These are phyloP conservation scores for Aspergillus tamarii DNA, from an alignment of 2,329 filamentous ascomycete genomes.

Conservation along the genomic window DNA sequence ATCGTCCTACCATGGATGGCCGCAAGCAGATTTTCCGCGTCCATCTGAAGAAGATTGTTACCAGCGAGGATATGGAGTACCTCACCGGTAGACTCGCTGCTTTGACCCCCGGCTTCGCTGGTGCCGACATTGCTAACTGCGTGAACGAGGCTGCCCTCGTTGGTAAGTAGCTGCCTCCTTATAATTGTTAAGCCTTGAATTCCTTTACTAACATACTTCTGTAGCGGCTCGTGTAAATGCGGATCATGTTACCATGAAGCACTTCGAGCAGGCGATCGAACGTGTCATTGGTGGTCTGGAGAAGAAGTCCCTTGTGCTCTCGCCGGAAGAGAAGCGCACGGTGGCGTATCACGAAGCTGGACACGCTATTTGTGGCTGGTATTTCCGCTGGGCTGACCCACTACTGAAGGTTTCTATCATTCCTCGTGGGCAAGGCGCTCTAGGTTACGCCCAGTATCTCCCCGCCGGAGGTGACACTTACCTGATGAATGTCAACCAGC, in stretches of 20 bases:
- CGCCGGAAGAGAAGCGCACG: constrained; percentile 89
- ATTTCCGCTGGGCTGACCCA: constrained; percentile 92
- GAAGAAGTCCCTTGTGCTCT: constrained; percentile 94
- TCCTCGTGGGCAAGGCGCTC: constrained; percentile 86
- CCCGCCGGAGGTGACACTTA: constrained; percentile 82
- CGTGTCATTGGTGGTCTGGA: constrained; percentile 94
- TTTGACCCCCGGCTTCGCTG: constrained; percentile 93
- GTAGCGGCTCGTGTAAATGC: constrained; percentile 82
- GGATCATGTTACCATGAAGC: constrained; percentile 77
- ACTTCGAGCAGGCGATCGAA: constrained; percentile 98
- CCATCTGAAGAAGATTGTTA: constrained; percentile 92
- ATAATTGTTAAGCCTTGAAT: not conserved
- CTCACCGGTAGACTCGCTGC: constrained; percentile 87
- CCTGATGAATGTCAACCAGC: constrained; percentile 90
- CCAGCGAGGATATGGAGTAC: constrained; percentile 84
- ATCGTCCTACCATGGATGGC: constrained; percentile 94
- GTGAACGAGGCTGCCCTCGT: constrained; percentile 97
- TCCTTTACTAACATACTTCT: constrained; percentile 14
- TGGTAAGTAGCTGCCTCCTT: constrained; percentile 60
- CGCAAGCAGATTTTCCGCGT: constrained; percentile 95
- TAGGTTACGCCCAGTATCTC: constrained; percentile 98
- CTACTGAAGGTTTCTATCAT: constrained; percentile 99
- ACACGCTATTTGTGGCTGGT: constrained; percentile 98
- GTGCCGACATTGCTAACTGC: constrained; percentile 97
- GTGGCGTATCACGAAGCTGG: constrained; percentile 98